phyloP scores from a whole-genome alignment of 2,329 filamentous ascomycete species.

The Cryphonectria parasitica region DNA sequence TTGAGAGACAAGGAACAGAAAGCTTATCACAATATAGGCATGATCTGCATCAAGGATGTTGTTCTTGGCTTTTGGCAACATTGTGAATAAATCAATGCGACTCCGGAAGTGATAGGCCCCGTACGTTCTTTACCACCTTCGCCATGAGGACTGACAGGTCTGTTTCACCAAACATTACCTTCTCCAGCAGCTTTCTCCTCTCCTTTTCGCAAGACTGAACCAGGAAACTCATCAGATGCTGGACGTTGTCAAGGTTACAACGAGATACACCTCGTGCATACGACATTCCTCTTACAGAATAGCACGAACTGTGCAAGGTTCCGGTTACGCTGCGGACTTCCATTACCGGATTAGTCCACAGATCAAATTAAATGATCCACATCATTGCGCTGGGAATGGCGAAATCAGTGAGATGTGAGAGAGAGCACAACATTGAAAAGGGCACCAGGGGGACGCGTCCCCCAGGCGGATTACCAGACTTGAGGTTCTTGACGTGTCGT shows the following conservation, averaged over 20 bases:
- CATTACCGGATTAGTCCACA: constrained; percentile 8
- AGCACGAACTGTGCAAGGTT: not conserved
- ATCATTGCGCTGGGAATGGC: not conserved
- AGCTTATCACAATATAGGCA: not conserved
- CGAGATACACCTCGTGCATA: not conserved
- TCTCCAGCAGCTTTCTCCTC: not conserved
- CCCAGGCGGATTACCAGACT: not conserved
- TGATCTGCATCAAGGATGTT: not conserved
- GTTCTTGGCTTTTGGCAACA: not conserved
- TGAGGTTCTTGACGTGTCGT: not conserved
- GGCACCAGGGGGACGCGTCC: not conserved
- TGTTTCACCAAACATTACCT: not conserved
- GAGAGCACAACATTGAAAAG: constrained; percentile 1
- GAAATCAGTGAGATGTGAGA: not conserved
- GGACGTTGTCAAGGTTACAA: not conserved
- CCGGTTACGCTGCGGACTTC: not conserved
- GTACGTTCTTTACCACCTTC: not conserved
- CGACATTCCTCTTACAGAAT: constrained; percentile 11
- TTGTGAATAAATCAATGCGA: not conserved
- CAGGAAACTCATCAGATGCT: not conserved
- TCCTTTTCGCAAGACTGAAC: not conserved
- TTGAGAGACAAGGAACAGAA: no score
- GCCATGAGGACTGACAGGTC: not conserved
- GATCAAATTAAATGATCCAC: not conserved
- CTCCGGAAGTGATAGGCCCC: not conserved